A percentile compares a stretch with the other conserved stretches of the same genome.
phyloP scores from a whole-genome alignment of 1,284 basidiomycete genomes.

The Ceratorhiza oryzae-sativae region DNA sequence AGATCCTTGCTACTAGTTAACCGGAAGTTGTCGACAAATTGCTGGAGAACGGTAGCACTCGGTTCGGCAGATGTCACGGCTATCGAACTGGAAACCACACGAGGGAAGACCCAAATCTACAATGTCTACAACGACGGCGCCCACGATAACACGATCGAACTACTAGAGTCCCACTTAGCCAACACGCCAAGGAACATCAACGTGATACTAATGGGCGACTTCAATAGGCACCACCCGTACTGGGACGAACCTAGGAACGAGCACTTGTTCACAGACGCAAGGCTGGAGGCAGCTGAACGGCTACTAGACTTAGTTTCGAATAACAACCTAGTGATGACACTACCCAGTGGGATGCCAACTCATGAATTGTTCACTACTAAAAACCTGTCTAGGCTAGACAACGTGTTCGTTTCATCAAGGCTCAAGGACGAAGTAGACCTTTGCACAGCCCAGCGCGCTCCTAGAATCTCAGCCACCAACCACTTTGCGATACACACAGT shows the following conservation, averaged over 20 bases:
- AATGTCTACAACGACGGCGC: slow-evolving; percentile 26
- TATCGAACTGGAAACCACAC: neutral
- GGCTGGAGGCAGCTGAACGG: neutral
- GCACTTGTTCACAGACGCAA: slow-evolving; percentile 15
- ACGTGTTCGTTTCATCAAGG: neutral
- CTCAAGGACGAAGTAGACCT: neutral
- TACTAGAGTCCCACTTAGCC: neutral
- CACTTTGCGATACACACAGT: slow-evolving; percentile 6
- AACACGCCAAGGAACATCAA: neutral
- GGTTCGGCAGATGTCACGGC: neutral
- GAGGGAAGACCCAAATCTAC: neutral
- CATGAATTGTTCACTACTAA: neutral
- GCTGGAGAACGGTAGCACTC: neutral
- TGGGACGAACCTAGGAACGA: slow-evolving; percentile 22
- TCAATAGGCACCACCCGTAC: slow-evolving; percentile 24
- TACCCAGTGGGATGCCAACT: neutral
- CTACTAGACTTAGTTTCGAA: neutral
- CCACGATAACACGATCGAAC: neutral
- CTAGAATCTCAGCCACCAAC: neutral
- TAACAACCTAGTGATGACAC: neutral
- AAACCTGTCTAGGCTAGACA: slow-evolving; percentile 6
- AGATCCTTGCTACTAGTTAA: neutral
- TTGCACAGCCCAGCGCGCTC: neutral
- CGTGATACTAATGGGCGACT: slow-evolving; percentile 3
- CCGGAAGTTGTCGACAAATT: slow-evolving; percentile 5